These are phyloP conservation scores for Myxozyma neotropica DNA, from an alignment of 805 yeast species.

Conservation along the genomic window DNA sequence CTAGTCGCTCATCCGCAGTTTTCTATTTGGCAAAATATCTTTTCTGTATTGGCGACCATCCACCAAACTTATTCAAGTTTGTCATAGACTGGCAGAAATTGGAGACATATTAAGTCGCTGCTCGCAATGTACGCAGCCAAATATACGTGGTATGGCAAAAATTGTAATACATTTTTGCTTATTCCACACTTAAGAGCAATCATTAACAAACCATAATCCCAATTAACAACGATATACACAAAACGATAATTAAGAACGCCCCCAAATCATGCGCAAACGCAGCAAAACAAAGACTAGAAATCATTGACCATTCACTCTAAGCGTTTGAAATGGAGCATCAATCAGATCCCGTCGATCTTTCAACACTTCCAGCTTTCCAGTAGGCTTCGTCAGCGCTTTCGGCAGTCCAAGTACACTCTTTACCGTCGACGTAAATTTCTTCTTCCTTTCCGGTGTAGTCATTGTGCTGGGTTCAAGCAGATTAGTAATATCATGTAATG, in stretches of 20 bases:
- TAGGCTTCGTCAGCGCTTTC: background rate
- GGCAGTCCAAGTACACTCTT: conserved; percentile 1
- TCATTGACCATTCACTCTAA: background rate
- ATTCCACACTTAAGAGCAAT: background rate
- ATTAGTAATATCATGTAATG: conserved; percentile 8
- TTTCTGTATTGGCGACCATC: no score
- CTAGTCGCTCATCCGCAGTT: no score
- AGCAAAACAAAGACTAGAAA: background rate
- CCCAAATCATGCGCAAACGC: background rate
- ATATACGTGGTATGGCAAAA: no score
- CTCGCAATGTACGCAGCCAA: no score
- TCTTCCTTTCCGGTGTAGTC: background rate
- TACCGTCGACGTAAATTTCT: background rate
- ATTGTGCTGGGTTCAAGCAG: background rate
- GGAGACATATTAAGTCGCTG: no score
- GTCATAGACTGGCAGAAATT: no score
- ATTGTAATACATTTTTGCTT: background rate
- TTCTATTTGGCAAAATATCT: no score
- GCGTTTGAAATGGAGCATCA: background rate
- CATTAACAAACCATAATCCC: background rate
- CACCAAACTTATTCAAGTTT: no score
- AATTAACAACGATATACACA: background rate
- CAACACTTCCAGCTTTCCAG: conserved; percentile 3
- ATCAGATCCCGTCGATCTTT: background rate
- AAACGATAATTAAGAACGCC: background rate